A percentile compares a stretch with the other conserved stretches of the same genome.
Evolutionary conservation across 129 eudicot species (phyloP).

Genomic region (Deinandra increscens): DNA sequence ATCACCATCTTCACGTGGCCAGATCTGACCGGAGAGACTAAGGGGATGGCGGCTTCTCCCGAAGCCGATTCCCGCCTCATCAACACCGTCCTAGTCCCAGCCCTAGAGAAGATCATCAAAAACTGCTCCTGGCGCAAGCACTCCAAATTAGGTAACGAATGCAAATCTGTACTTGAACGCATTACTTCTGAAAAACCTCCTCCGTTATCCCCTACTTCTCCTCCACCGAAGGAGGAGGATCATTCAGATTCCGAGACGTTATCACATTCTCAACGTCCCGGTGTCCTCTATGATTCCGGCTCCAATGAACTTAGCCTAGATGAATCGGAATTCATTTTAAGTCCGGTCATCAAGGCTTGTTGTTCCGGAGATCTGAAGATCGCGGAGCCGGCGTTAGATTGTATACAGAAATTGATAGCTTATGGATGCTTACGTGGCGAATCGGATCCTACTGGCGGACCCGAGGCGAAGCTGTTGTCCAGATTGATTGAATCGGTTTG

Average conservation of each 20-base stretch:
- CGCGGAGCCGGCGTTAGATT: conserved; percentile 72
- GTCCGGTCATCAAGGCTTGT: conserved; percentile 64
- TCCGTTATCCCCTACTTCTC: conserved; percentile 35
- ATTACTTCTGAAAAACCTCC: conserved; percentile 40
- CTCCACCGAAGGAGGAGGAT: conserved; percentile 32
- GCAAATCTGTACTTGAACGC: conserved; percentile 72
- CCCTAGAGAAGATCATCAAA: conserved; percentile 83
- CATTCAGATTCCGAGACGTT: conserved; percentile 47
- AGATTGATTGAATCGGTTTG: conserved; percentile 73
- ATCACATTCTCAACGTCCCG: conserved; percentile 40
- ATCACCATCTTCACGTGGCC: conserved; percentile 7
- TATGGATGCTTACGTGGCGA: conserved; percentile 77
- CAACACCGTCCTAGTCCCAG: conserved; percentile 54
- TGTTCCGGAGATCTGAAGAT: conserved; percentile 60
- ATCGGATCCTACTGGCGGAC: conserved; percentile 58
- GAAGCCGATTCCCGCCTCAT: conserved; percentile 87
- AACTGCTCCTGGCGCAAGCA: conserved; percentile 92
- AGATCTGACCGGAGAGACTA: conserved; percentile 35
- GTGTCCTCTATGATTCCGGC: conserved; percentile 57
- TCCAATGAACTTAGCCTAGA: conserved; percentile 46
- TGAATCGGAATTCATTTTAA: conserved; percentile 69
- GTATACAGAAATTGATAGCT: conserved; percentile 76
- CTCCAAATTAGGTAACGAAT: conserved; percentile 74
- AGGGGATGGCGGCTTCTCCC: conserved; percentile 87
- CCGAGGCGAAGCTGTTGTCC: conserved; percentile 55